A percentile compares a stretch with the other conserved stretches of the same genome.
phyloP scores from a whole-genome alignment of 2,329 filamentous ascomycete genomes.

The Penicillium sp. region DNA sequence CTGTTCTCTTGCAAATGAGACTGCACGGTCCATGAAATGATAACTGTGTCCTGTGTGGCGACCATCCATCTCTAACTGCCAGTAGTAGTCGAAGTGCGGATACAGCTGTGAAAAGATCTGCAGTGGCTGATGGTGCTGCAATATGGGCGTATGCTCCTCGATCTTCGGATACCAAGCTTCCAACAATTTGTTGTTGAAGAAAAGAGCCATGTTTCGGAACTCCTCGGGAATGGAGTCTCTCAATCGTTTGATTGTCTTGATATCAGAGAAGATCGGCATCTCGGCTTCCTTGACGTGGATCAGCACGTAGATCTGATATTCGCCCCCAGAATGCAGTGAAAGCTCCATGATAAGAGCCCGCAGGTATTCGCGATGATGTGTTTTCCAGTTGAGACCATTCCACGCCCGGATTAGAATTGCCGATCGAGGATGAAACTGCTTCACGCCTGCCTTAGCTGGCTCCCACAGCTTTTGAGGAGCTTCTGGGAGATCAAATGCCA shows the following conservation, averaged over 20 bases:
- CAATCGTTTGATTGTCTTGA: constrained; percentile 64
- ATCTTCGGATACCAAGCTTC: constrained; percentile 33
- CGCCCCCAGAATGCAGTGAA: constrained; percentile 70
- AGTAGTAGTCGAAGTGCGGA: constrained; percentile 67
- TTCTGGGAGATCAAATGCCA: constrained; percentile 20
- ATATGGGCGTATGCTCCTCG: constrained; percentile 29
- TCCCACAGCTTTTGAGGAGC: constrained; percentile 10
- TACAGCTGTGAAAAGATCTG: constrained; percentile 66
- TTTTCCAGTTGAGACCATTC: constrained; percentile 76
- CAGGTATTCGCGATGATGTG: constrained; percentile 79
- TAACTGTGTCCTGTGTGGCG: constrained; percentile 68
- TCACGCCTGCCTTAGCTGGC: constrained; percentile 1
- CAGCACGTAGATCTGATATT: constrained; percentile 76
- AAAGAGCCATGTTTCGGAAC: constrained; percentile 38
- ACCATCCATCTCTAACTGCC: constrained; percentile 73
- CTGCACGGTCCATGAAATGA: constrained; percentile 70
- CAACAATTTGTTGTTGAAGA: constrained; percentile 34
- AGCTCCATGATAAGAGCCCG: constrained; percentile 83
- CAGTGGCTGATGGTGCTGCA: constrained; percentile 56
- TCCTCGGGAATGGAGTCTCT: constrained; percentile 32
- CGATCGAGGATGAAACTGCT: constrained; percentile 53
- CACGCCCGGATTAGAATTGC: constrained; percentile 82
- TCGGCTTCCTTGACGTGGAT: constrained; percentile 76
- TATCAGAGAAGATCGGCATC: constrained; percentile 72
- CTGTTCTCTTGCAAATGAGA: constrained; percentile 67